Conservation (phyloP, 305 asterid species). For the Ruellia speciosa region DNA sequence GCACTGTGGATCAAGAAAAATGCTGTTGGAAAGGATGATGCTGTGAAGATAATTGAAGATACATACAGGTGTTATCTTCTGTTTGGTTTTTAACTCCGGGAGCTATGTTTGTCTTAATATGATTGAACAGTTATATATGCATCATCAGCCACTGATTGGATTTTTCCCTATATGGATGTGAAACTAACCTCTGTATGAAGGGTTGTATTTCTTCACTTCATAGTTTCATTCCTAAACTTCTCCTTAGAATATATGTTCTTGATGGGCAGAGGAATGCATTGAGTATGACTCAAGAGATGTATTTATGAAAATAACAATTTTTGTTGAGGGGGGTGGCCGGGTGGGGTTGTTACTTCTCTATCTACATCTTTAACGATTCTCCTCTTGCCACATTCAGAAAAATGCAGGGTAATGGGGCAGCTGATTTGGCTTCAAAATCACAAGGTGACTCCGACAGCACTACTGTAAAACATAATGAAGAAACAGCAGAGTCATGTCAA, state of each 20-base stretch:
- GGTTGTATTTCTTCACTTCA: too few relatives aligned
- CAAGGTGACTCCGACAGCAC: constrained; percentile 62
- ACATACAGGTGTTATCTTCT: constrained; percentile 45
- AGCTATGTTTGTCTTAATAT: neutral
- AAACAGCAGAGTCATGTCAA: constrained; percentile 55
- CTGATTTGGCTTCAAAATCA: constrained; percentile 71
- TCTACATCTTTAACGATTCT: neutral
- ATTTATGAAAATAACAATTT: too few relatives aligned
- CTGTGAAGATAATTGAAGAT: constrained; percentile 61
- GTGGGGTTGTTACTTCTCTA: neutral
- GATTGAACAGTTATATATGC: neutral
- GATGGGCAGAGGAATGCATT: too few relatives aligned
- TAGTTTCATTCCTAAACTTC: too few relatives aligned
- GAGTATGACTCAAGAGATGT: too few relatives aligned
- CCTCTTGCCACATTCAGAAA: constrained; percentile 35
- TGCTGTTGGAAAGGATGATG: constrained; percentile 56
- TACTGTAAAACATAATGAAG: constrained; percentile 50
- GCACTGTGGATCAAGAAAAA: constrained; percentile 57
- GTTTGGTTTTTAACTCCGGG: neutral
- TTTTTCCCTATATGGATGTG: too few relatives aligned
- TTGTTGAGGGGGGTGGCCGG: neutral
- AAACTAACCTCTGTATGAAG: too few relatives aligned
- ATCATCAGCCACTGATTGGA: neutral
- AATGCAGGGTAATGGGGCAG: constrained; percentile 87
- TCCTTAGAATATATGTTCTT: too few relatives aligned